These are phyloP conservation scores for Xylariaceae sp. DNA, from an alignment of 2,329 filamentous ascomycete genomes.

Conservation along the genomic window DNA sequence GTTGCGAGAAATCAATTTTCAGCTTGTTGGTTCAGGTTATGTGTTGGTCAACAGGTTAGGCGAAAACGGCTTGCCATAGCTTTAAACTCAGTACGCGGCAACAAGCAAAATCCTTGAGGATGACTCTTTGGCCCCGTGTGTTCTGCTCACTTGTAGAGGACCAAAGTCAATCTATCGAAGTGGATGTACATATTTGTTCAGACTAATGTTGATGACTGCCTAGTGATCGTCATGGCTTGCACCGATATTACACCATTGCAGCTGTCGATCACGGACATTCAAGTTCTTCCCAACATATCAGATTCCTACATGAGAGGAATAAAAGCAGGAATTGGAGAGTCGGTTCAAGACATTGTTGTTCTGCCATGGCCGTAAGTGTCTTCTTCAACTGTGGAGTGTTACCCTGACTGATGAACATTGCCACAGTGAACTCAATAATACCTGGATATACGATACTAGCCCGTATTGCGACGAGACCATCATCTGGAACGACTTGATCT, in stretches of 20 bases:
- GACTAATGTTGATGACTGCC: no score
- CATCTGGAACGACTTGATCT: conserved; percentile 31
- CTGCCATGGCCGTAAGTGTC: conserved; percentile 15
- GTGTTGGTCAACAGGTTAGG: no score
- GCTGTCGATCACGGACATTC: conserved; percentile 14
- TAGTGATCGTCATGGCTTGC: conserved; percentile 3
- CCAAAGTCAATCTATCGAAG: no score
- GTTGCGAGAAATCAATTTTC: no score
- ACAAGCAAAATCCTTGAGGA: no score
- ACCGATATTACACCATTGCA: conserved; percentile 11
- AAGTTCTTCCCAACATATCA: conserved; percentile 11
- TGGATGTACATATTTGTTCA: no score
- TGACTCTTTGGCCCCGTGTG: no score
- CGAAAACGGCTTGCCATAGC: no score
- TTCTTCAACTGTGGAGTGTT: neutral
- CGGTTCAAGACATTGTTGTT: conserved; percentile 14
- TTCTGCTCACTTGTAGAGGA: no score
- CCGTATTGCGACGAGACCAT: conserved; percentile 26
- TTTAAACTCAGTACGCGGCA: no score
- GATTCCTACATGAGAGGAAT: conserved; percentile 17
- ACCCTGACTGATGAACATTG: neutral
- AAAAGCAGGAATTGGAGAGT: conserved; percentile 9
- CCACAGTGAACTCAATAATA: conserved; percentile 35
- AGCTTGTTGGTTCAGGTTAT: no score
- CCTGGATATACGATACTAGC: conserved; percentile 32